These are phyloP conservation scores for Entophlyctis helioformis DNA, from an alignment of 192 early-diverging fungal genomes.

Conservation along the genomic window DNA sequence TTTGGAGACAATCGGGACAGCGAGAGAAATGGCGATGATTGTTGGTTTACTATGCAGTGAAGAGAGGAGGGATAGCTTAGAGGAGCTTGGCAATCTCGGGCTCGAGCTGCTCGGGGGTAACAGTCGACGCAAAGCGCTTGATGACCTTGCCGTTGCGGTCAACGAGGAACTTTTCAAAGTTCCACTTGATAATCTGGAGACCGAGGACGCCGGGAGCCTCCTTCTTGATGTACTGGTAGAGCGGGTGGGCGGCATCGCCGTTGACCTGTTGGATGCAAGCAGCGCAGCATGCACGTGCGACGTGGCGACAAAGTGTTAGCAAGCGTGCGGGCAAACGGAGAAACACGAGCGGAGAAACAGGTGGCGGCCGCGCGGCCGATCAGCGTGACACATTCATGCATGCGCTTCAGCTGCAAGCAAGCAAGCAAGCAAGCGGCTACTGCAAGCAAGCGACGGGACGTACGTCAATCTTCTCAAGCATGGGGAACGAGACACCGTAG, in stretches of 20 bases:
- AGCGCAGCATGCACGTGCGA: no score
- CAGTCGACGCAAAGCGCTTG: conserved; percentile 25
- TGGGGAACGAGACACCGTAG: conserved; percentile 77
- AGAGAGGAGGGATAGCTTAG: not conserved
- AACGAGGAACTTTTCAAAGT: conserved; percentile 41
- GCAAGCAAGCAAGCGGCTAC: conserved; percentile 18
- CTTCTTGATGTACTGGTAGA: conserved; percentile 31
- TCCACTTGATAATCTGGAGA: conserved; percentile 25
- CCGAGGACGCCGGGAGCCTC: conserved; percentile 19
- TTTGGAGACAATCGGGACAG: no score
- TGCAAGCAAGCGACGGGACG: conserved; percentile 70
- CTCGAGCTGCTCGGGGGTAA: conserved; percentile 48
- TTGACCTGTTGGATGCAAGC: conserved; percentile 33
- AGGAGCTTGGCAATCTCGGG: conserved; percentile 46
- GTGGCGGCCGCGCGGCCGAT: not conserved
- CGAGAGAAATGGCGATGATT: no score
- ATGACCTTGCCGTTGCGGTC: conserved; percentile 24
- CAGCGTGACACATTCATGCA: no score
- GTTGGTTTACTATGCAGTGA: not conserved
- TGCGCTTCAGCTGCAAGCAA: no score
- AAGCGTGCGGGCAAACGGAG: conserved; percentile 41
- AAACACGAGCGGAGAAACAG: not conserved
- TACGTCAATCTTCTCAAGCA: conserved; percentile 79
- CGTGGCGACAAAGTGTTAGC: not conserved
- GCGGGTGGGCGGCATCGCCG: conserved; percentile 26